These are phyloP conservation scores for Metarhizium anisopliae DNA, from an alignment of 2,329 filamentous ascomycete species.

Conservation along the genomic window DNA sequence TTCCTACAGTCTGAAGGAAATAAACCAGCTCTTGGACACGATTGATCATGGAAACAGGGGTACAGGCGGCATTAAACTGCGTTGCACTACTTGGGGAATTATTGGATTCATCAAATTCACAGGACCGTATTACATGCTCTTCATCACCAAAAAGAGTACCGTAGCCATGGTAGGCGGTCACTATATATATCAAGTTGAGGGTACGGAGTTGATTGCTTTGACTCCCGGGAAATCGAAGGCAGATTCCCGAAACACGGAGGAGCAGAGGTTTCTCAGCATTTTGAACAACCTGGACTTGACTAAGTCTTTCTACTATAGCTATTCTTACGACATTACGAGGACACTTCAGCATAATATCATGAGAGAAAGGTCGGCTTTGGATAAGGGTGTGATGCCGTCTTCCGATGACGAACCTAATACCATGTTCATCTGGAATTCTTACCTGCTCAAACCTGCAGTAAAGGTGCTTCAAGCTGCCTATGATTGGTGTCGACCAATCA, in stretches of 20 bases:
- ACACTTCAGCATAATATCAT: constrained; percentile 90
- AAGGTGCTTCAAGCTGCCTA: constrained; percentile 67
- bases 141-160: constrained; percentile 92
- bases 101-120: constrained; percentile 95
- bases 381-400: constrained; percentile 51
- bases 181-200: constrained; percentile 91
- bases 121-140: constrained; percentile 90
- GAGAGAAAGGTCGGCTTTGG: constrained; percentile 63
- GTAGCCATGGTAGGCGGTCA: constrained; percentile 95
- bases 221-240: constrained; percentile 67
- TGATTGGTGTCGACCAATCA: constrained; percentile 93
- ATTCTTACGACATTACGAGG: constrained; percentile 90
- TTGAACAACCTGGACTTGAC: constrained; percentile 86
- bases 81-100: constrained; percentile 86
- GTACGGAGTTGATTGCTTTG: constrained; percentile 81
- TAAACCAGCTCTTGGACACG: constrained; percentile 85
- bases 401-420: constrained; percentile 64
- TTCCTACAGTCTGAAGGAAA: constrained; percentile 84
- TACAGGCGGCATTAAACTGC: constrained; percentile 81
- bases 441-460: constrained; percentile 70
- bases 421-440: constrained; percentile 98
- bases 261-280: constrained; percentile 80
- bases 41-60: constrained; percentile 93
- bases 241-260: constrained; percentile 76
- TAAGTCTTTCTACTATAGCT: constrained; percentile 94